A percentile compares a stretch with the other conserved stretches of the same genome.
Evolutionary conservation across 176 grass and related monocot genomes (phyloP).

Genomic region (Bonia amplexicaulis): DNA sequence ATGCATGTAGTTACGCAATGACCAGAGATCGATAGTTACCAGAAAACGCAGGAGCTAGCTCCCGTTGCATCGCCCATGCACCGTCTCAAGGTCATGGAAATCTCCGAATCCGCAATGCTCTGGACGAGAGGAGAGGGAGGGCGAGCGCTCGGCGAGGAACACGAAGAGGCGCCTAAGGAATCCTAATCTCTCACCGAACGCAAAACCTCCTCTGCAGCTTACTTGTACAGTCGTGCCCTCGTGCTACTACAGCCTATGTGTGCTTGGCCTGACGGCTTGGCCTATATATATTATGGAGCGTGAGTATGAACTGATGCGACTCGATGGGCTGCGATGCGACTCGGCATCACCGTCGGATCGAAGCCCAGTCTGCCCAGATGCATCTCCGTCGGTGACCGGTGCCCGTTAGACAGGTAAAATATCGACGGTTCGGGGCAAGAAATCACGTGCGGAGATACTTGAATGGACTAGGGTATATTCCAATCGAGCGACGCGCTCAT

Average conservation of each 20-base stretch:
- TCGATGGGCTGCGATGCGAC: too few relatives aligned
- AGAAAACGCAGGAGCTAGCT: neutral
- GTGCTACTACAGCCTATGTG: too few relatives aligned
- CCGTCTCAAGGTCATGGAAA: neutral
- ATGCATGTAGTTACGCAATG: neutral
- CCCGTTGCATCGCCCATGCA: neutral
- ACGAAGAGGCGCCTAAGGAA: neutral
- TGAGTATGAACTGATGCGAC: too few relatives aligned
- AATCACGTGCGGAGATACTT: too few relatives aligned
- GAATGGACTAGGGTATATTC: too few relatives aligned
- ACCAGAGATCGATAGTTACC: neutral
- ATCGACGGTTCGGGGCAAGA: too few relatives aligned
- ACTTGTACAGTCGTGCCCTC: neutral
- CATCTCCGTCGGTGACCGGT: neutral
- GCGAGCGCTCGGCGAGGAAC: neutral
- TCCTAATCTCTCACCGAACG: neutral
- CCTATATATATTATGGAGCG: neutral
- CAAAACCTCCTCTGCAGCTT: neutral
- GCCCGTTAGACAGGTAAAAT: too few relatives aligned
- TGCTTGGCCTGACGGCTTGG: neutral
- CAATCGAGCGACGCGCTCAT: too few relatives aligned
- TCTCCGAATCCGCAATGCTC: neutral
- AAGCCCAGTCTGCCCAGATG: too few relatives aligned
- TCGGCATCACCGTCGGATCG: too few relatives aligned
- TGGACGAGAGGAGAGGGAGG: neutral